These are phyloP conservation scores for Linnemannia schmuckeri DNA, from an alignment of 192 early-diverging fungal species.

Conservation along the genomic window DNA sequence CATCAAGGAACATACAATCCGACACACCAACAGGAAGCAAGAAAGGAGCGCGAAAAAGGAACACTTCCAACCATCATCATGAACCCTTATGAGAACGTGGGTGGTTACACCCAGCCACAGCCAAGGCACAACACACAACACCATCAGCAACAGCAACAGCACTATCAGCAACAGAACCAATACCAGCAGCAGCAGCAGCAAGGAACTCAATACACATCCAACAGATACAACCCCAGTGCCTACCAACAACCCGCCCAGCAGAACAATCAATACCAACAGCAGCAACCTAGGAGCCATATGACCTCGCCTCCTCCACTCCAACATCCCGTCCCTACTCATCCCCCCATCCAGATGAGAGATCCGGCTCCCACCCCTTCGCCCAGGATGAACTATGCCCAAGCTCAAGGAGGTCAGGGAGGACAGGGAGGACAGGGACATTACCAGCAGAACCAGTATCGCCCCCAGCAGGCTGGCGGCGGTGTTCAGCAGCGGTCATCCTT, in stretches of 20 bases:
- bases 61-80: constrained; percentile 8
- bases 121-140: constrained; percentile 45
- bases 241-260: constrained; percentile 37
- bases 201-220: constrained; percentile 22
- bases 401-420: constrained; percentile 13
- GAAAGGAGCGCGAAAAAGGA: neutral
- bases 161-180: constrained; percentile 16
- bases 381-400: constrained; percentile 50
- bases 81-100: constrained; percentile 48
- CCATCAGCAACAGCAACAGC: constrained; percentile 18
- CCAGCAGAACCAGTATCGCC: constrained; percentile 48
- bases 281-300: constrained; percentile 40
- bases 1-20: constrained; percentile 4
- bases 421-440: constrained; percentile 28
- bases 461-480: constrained; percentile 31
- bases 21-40: neutral
- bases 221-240: constrained; percentile 49
- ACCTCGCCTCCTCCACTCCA: constrained; percentile 70
- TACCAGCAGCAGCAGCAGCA: constrained; percentile 33
- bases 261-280: constrained; percentile 25
- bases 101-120: constrained; percentile 47
- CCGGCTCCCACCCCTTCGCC: constrained; percentile 61
- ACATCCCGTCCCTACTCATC: constrained; percentile 72
- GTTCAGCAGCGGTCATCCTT: constrained; percentile 33
- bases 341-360: constrained; percentile 68